A percentile compares a stretch with the other conserved stretches of the same genome.
Evolutionary conservation across 2,329 filamentous ascomycete species (phyloP).

Genomic region (Fusarium vanettenii): DNA sequence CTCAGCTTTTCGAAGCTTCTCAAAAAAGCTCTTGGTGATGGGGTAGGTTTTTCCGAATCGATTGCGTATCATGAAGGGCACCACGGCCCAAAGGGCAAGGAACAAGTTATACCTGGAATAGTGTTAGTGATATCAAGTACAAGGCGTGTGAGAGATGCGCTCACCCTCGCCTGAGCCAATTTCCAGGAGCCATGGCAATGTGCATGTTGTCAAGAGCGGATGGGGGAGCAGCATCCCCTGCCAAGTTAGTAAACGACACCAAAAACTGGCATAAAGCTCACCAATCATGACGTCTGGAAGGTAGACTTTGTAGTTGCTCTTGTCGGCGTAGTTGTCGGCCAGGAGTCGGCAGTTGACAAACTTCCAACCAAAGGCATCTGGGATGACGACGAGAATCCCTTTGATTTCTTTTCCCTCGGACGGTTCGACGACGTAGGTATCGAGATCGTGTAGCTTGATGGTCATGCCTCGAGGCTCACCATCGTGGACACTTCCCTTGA

Average conservation of each 20-base stretch:
- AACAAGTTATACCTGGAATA: slow-evolving; percentile 40
- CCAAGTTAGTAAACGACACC: not conserved
- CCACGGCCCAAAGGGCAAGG: slow-evolving; percentile 37
- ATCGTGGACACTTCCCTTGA: slow-evolving; percentile 58
- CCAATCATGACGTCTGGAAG: slow-evolving; percentile 67
- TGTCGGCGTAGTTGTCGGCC: slow-evolving; percentile 65
- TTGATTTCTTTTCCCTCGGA: slow-evolving; percentile 46
- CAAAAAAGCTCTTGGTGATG: slow-evolving; percentile 51
- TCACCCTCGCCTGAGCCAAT: slow-evolving; percentile 46
- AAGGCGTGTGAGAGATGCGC: slow-evolving; percentile 1
- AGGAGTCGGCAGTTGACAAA: slow-evolving; percentile 65
- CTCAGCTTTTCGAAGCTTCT: slow-evolving; percentile 49
- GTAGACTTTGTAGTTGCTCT: slow-evolving; percentile 61
- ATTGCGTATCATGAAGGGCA: slow-evolving; percentile 49
- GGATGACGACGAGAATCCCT: slow-evolving; percentile 64
- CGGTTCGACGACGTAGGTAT: slow-evolving; percentile 59
- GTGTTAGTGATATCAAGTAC: not conserved
- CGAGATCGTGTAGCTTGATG: slow-evolving; percentile 59
- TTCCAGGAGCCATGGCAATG: slow-evolving; percentile 34
- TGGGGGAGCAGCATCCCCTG: slow-evolving; percentile 47
- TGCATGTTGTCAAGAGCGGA: slow-evolving; percentile 47
- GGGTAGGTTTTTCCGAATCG: slow-evolving; percentile 47
- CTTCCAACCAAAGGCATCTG: slow-evolving; percentile 67
- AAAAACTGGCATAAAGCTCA: slow-evolving; percentile 5
- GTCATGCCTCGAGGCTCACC: slow-evolving; percentile 58